These are phyloP conservation scores for Halocafeteria seosinensis DNA, from an alignment of 108 stramenopile species.

Conservation along the genomic window DNA sequence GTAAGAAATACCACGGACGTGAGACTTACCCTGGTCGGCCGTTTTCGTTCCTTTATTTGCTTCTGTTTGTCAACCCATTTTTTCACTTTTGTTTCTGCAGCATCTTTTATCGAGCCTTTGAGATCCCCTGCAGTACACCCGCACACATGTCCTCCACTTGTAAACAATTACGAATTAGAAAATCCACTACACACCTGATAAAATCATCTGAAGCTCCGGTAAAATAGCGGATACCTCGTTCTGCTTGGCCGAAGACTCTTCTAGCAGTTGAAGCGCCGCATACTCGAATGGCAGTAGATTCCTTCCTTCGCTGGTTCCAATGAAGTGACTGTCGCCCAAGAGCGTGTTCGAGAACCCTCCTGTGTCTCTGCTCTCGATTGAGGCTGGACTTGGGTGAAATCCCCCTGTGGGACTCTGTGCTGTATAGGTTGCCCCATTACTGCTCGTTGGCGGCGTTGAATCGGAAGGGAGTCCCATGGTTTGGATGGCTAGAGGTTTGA, in stretches of 20 bases:
- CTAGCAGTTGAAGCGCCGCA: neutral
- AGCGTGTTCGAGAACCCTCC: too few relatives aligned
- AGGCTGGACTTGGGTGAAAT: too few relatives aligned
- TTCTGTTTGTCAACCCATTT: neutral
- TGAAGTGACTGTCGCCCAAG: too few relatives aligned
- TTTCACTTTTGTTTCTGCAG: neutral
- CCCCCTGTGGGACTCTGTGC: too few relatives aligned
- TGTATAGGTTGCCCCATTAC: too few relatives aligned
- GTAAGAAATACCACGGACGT: neutral
- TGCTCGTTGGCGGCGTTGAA: too few relatives aligned
- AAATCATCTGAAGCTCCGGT: neutral
- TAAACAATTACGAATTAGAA: neutral
- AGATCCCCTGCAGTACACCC: neutral
- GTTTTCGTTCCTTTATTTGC: neutral
- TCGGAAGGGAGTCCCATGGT: too few relatives aligned
- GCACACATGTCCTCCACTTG: neutral
- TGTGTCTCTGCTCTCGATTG: too few relatives aligned
- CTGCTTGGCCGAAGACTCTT: neutral
- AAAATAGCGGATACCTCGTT: neutral
- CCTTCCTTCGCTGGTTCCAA: neutral
- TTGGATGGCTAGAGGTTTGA: too few relatives aligned
- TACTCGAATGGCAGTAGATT: neutral
- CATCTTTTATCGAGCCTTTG: neutral
- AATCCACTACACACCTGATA: neutral
- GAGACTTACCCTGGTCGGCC: neutral